Base-by-base conservation (phyloP, 148 eudicot species). In the Oxyria digyna region DNA sequence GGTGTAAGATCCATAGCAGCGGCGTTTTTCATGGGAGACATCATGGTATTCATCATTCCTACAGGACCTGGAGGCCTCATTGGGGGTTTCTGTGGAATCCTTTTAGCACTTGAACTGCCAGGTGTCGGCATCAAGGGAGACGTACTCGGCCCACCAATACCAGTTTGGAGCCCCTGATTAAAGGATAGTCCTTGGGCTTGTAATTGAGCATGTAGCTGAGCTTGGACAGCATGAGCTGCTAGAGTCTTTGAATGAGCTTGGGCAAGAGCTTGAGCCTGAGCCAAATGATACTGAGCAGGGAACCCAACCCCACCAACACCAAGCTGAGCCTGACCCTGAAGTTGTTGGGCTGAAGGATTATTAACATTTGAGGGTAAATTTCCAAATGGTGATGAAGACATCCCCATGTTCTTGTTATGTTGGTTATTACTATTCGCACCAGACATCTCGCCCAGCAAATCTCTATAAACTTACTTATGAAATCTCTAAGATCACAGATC, bases 1-100 rank as follows among this genome's bases (percentile, higher is more conserved):
- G 96, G 79, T 4, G 91, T 69, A 54, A 91, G 80, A 24, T 93
- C 96, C 89, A 86, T 83, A 10, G 64, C 24, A 74, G n/a, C n/a
- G n/a, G n/a, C n/a, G n/a, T 50, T 79, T 69, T 87, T 89, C 88
- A 89, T 68, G 1, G 95, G 89, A 1, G 96, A 79, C 74, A 81
- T 76, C 20, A 79, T 78, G 57, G 73, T 83, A 15, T n/a, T n/a
- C n/a, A n/a, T n/a, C n/a, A 74, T 66, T 23, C 80, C 77, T 0
- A 77, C 52, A 50, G 81, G 75, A 27, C 81, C 89, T n/a, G 95
- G 87, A 0, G 96, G 96, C 42, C 90, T 81, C 13, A 80, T 82
- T 0, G 87, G 88, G 15, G 96, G 96, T 74, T 86, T 93, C 81
- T 87, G 96, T 13, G 80, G 85, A 18, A 76, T 21, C 31, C 88